These are phyloP conservation scores for Alternaria conjuncta DNA, from an alignment of 2,329 filamentous ascomycete genomes.

Conservation along the genomic window DNA sequence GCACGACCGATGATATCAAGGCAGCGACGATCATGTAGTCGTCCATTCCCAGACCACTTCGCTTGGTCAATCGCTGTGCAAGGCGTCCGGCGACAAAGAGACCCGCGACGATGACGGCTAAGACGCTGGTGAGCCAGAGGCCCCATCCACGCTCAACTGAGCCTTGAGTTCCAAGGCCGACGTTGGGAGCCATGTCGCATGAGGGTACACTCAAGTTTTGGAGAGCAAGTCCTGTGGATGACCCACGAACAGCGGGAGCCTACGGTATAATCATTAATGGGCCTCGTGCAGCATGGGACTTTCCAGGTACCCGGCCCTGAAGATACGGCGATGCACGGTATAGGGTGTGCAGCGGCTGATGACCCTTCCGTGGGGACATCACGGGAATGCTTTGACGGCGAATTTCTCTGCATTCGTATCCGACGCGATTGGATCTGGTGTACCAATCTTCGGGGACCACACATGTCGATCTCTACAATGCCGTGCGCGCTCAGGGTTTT, in stretches of 20 bases:
- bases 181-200: slow-evolving; percentile 24
- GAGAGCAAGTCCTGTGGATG: not conserved
- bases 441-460: not conserved
- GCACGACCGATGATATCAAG: slow-evolving; percentile 21
- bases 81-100: slow-evolving; percentile 27
- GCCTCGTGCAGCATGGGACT: not conserved
- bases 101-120: slow-evolving; percentile 25
- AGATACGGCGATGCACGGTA: not conserved
- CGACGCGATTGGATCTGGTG: slow-evolving; percentile 7
- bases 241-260: not conserved
- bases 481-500: not conserved
- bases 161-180: slow-evolving; percentile 31
- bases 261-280: slow-evolving; percentile 2
- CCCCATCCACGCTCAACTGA: slow-evolving; percentile 29
- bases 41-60: slow-evolving; percentile 25
- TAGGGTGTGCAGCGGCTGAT: not conserved
- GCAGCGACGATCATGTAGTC: slow-evolving; percentile 34
- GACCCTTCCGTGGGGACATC: not conserved
- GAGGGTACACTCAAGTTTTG: not conserved
- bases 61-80: slow-evolving; percentile 22
- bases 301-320: not conserved
- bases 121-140: slow-evolving; percentile 30
- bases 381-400: not conserved
- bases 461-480: not conserved
- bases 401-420: not conserved